A percentile compares a stretch with the other conserved stretches of the same genome.
Evolutionary conservation across 768 basidiomycete species (phyloP).

Genomic region (Boletales sp.): DNA sequence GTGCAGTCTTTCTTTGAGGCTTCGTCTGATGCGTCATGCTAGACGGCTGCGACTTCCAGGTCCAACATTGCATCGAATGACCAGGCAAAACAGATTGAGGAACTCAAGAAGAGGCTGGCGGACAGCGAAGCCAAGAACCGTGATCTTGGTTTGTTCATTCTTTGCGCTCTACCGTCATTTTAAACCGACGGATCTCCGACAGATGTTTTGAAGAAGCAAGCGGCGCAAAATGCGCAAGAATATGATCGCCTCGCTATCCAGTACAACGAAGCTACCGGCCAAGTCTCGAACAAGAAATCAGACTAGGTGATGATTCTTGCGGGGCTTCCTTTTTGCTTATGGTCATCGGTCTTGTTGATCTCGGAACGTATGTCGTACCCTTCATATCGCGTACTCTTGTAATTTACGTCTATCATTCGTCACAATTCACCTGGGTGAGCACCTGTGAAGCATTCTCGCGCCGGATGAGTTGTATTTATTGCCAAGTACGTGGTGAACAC

Average conservation of each 20-base stretch:
- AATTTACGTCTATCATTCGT: too few relatives aligned
- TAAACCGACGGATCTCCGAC: not conserved
- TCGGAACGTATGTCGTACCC: not conserved
- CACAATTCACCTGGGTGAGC: too few relatives aligned
- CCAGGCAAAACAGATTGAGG: constrained; percentile 46
- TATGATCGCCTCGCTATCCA: constrained; percentile 80
- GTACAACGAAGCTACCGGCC: constrained; percentile 68
- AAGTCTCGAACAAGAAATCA: constrained; percentile 56
- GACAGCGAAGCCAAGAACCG: constrained; percentile 53
- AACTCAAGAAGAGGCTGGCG: constrained; percentile 66
- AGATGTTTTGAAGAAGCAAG: constrained; percentile 85
- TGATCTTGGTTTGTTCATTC: constrained; percentile 55
- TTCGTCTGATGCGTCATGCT: not conserved
- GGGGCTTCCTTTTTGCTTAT: not conserved
- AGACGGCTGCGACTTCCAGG: constrained; percentile 36
- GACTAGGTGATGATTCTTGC: constrained; percentile 39
- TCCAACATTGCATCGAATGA: constrained; percentile 18
- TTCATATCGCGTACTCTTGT: not conserved
- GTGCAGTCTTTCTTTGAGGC: not conserved
- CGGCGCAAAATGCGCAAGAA: constrained; percentile 69
- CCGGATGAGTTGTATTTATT: too few relatives aligned
- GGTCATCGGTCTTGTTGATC: not conserved
- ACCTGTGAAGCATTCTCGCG: too few relatives aligned
- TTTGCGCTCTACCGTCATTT: not conserved
- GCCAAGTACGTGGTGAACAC: too few relatives aligned